Conservation (phyloP, 345 rosid genomes). For the thale cress (Arabidopsis thaliana) region DNA sequence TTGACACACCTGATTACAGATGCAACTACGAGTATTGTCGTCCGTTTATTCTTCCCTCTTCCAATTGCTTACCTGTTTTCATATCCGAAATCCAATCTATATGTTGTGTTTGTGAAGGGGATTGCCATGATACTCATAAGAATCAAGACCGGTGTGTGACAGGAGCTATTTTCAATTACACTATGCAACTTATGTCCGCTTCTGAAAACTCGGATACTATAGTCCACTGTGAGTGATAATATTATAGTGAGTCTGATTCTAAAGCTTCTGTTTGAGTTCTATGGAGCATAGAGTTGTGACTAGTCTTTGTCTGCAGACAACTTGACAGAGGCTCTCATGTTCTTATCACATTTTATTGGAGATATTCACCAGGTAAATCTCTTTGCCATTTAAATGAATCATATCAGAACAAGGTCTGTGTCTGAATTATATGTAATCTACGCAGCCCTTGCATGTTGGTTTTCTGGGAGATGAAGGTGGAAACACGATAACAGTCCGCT, state of each 20-base stretch:
- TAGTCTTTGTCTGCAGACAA: slow-evolving; percentile 62
- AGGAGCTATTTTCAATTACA: slow-evolving; percentile 88
- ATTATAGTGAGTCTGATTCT: slow-evolving; percentile 13
- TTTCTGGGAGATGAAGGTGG: slow-evolving; percentile 95
- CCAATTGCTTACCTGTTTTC: neutral
- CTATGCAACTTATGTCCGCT: slow-evolving; percentile 67
- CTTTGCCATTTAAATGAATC: slow-evolving; percentile 5
- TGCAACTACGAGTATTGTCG: slow-evolving; percentile 86
- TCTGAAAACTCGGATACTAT: slow-evolving; percentile 43
- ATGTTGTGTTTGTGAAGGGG: slow-evolving; percentile 60
- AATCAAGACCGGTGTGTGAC: slow-evolving; percentile 73
- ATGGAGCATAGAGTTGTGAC: slow-evolving; percentile 12
- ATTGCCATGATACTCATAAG: slow-evolving; percentile 77
- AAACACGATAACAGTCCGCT: slow-evolving; percentile 73
- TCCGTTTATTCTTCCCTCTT: slow-evolving; percentile 46
- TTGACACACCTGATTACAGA: slow-evolving; percentile 89
- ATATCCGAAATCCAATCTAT: neutral
- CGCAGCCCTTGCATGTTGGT: slow-evolving; percentile 93
- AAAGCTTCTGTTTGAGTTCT: slow-evolving; percentile 12
- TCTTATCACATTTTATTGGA: slow-evolving; percentile 83
- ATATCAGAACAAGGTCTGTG: neutral
- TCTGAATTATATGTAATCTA: slow-evolving; percentile 29
- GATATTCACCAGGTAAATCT: slow-evolving; percentile 88
- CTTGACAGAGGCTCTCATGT: slow-evolving; percentile 90
- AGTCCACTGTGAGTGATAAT: slow-evolving; percentile 56